Conservation (phyloP, 306 rosid species). For the Prunus campanulata region DNA sequence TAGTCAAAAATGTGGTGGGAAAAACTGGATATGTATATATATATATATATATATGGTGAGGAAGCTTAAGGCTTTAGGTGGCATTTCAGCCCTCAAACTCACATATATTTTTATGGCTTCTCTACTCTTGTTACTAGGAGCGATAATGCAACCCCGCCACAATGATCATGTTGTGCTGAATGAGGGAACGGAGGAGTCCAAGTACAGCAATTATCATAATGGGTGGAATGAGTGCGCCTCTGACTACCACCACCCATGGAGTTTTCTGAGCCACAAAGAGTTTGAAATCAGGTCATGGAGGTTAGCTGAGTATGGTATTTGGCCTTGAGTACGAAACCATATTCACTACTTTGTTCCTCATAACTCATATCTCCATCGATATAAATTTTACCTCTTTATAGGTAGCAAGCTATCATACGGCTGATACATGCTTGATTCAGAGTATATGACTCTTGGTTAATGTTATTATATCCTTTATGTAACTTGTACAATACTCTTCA, state of each 20-base stretch:
- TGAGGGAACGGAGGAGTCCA: background rate
- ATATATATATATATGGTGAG: too few relatives aligned
- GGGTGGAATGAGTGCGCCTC: background rate
- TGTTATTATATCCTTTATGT: too few relatives aligned
- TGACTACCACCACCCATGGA: background rate
- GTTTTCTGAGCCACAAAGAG: background rate
- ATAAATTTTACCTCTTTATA: too few relatives aligned
- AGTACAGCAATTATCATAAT: background rate
- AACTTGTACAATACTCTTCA: too few relatives aligned
- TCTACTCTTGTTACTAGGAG: conserved; percentile 4
- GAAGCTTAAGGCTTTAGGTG: background rate
- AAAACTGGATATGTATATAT: too few relatives aligned
- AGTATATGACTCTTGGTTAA: too few relatives aligned
- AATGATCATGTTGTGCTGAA: background rate
- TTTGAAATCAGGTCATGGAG: background rate
- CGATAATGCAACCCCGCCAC: background rate
- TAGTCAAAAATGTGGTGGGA: background rate
- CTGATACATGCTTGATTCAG: too few relatives aligned
- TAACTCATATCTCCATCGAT: too few relatives aligned
- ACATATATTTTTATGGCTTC: background rate
- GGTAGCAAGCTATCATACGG: too few relatives aligned
- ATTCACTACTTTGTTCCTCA: background rate
- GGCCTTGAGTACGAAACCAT: background rate
- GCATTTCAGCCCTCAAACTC: background rate
- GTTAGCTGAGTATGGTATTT: background rate